These are phyloP conservation scores for Xylaria sp. DNA, from an alignment of 2,329 filamentous ascomycete genomes.

Conservation along the genomic window DNA sequence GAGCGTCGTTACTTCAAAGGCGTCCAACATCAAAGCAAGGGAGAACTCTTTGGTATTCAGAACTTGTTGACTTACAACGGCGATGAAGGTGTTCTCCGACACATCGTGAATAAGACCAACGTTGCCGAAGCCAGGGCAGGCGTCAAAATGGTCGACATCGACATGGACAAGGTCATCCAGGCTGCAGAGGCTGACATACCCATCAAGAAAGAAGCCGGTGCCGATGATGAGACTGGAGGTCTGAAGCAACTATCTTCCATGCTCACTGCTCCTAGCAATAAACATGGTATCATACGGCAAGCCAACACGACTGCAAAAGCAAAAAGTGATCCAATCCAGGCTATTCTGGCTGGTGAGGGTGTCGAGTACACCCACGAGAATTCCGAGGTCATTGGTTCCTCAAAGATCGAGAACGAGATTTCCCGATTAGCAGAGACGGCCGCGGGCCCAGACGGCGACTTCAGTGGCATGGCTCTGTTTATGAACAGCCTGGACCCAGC, in stretches of 20 bases:
- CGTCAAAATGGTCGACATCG: slow-evolving; percentile 71
- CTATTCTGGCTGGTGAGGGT: slow-evolving; percentile 80
- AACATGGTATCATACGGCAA: slow-evolving; percentile 34
- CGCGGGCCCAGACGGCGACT: slow-evolving; percentile 41
- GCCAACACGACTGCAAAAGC: slow-evolving; percentile 35
- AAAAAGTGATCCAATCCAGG: slow-evolving; percentile 72
- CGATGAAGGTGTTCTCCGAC: slow-evolving; percentile 75
- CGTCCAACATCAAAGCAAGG: slow-evolving; percentile 83
- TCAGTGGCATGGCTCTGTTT: slow-evolving; percentile 54
- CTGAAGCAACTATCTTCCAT: slow-evolving; percentile 68
- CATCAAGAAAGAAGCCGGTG: slow-evolving; percentile 42
- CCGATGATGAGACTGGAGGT: slow-evolving; percentile 58
- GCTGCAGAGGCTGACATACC: slow-evolving; percentile 44
- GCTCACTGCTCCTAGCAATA: slow-evolving; percentile 45
- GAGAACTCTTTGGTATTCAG: slow-evolving; percentile 85
- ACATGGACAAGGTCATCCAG: slow-evolving; percentile 57
- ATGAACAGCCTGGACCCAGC: slow-evolving; percentile 41
- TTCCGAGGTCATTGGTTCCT: slow-evolving; percentile 86
- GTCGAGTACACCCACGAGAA: slow-evolving; percentile 97
- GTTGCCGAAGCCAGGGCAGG: slow-evolving; percentile 88
- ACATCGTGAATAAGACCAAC: slow-evolving; percentile 98
- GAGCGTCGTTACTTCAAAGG: slow-evolving; percentile 95
- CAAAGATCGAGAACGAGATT: slow-evolving; percentile 82
- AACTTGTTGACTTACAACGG: slow-evolving; percentile 83
- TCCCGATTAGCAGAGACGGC: slow-evolving; percentile 67